Percentiles rank a stretch among this genome's conserved stretches.
These are phyloP conservation scores for Nigrograna mackinnonii DNA, from an alignment of 2,329 filamentous ascomycete genomes.

Conservation along the genomic window DNA sequence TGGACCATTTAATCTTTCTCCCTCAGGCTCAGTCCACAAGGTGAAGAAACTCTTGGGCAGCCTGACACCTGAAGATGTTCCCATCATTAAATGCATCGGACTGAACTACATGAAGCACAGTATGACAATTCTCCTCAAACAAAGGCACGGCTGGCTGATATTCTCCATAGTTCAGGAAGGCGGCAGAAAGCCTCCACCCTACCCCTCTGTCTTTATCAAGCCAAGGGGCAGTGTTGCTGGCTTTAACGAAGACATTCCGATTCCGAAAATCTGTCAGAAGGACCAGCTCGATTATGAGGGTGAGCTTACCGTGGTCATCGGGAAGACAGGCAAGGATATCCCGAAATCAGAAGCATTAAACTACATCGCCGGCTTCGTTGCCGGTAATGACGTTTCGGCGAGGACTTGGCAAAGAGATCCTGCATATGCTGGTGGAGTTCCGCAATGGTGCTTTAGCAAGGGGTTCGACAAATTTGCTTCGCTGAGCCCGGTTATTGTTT, in stretches of 20 bases:
- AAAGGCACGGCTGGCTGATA: constrained; percentile 1
- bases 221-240: constrained; percentile 42
- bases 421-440: constrained; percentile 8
- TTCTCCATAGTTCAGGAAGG: constrained; percentile 42
- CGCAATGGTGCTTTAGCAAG: constrained; percentile 57
- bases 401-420: constrained; percentile 49
- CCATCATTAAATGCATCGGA: constrained; percentile 49
- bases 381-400: constrained; percentile 56
- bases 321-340: constrained; percentile 53
- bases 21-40: no score
- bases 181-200: constrained; percentile 52
- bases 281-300: constrained; percentile 9
- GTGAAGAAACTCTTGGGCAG: constrained; percentile 21
- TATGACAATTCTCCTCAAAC: background rate
- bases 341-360: constrained; percentile 43
- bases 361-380: constrained; percentile 55
- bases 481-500: constrained; percentile 52
- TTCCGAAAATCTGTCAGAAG: constrained; percentile 42
- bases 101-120: constrained; percentile 49
- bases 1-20: no score
- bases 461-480: constrained; percentile 57
- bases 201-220: constrained; percentile 57
- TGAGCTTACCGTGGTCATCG: constrained; percentile 46
- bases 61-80: constrained; percentile 35
- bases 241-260: constrained; percentile 45